phyloP scores from a whole-genome alignment of 495 filamentous ascomycete genomes.

The Margaritispora aquatica region DNA sequence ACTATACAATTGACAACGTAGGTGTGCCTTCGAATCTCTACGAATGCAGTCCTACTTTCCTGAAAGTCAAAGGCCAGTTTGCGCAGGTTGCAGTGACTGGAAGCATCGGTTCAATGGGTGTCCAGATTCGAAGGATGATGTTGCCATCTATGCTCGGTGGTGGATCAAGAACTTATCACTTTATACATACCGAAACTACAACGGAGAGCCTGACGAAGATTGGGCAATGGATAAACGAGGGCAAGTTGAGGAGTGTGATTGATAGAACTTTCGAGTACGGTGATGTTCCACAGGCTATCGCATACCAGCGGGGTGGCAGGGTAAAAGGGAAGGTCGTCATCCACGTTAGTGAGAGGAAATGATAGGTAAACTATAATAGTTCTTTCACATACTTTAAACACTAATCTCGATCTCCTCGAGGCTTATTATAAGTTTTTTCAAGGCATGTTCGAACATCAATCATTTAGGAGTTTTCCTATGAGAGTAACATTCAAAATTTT shows the following conservation, averaged over 20 bases:
- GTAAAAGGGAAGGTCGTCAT: slow-evolving; percentile 68
- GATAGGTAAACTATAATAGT: not conserved
- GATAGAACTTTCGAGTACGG: slow-evolving; percentile 57
- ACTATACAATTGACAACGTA: slow-evolving; percentile 57
- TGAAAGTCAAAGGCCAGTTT: slow-evolving; percentile 45
- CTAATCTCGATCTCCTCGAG: too few relatives aligned
- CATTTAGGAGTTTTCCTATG: too few relatives aligned
- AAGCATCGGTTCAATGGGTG: not conserved
- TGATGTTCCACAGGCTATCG: slow-evolving; percentile 56
- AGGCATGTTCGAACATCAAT: too few relatives aligned
- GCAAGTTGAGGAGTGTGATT: slow-evolving; percentile 53
- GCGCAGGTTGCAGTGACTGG: slow-evolving; percentile 46
- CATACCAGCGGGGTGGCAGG: slow-evolving; percentile 52
- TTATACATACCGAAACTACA: slow-evolving; percentile 34
- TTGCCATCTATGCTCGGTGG: slow-evolving; percentile 58
- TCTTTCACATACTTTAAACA: not conserved
- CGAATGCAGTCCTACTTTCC: slow-evolving; percentile 46
- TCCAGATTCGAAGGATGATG: slow-evolving; percentile 26
- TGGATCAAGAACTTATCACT: slow-evolving; percentile 48
- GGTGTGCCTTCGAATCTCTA: slow-evolving; percentile 46
- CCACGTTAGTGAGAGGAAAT: slow-evolving; percentile 33
- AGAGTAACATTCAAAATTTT: too few relatives aligned
- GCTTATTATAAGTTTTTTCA: too few relatives aligned
- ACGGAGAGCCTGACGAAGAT: slow-evolving; percentile 46
- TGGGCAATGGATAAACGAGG: slow-evolving; percentile 52